Conservation (phyloP, 768 basidiomycete species). For the Nevesoporus exiguus region DNA sequence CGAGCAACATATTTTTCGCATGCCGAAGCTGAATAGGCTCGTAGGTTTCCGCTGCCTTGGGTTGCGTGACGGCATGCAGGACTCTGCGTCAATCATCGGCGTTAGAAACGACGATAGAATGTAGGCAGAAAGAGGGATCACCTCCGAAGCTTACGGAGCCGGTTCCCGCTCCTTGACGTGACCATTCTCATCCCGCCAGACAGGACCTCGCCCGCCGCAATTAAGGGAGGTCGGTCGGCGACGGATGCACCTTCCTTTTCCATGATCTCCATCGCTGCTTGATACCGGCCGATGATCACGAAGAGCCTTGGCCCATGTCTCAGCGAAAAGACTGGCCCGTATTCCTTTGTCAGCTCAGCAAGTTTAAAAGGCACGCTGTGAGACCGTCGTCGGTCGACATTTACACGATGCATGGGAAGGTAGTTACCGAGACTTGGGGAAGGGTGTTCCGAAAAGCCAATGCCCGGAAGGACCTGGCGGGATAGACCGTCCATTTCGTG, state of each 20-base stretch:
- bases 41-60: slow-evolving; percentile 1
- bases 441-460: slow-evolving; percentile 5
- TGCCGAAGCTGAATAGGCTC: slow-evolving; percentile 6
- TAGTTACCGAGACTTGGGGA: slow-evolving; percentile 4
- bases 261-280: slow-evolving; percentile 13
- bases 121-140: background rate
- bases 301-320: slow-evolving; percentile 2
- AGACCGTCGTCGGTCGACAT: background rate
- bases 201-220: slow-evolving; percentile 4
- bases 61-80: slow-evolving; percentile 2
- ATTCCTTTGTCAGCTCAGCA: slow-evolving; percentile 4
- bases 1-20: slow-evolving; percentile 1
- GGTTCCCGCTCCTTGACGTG: background rate
- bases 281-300: slow-evolving; percentile 6
- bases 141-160: background rate
- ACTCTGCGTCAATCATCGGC: background rate
- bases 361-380: slow-evolving; percentile 1
- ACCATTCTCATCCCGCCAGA: slow-evolving; percentile 7
- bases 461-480: slow-evolving; percentile 12
- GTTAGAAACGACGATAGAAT: background rate
- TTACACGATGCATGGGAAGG: background rate
- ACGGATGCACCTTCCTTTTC: slow-evolving; percentile 8
- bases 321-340: slow-evolving; percentile 4
- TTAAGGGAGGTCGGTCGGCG: slow-evolving; percentile 1
- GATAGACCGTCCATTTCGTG: background rate